These are phyloP conservation scores for Calcarisporium arbuscula DNA, from an alignment of 2,329 filamentous ascomycete species.

Conservation along the genomic window DNA sequence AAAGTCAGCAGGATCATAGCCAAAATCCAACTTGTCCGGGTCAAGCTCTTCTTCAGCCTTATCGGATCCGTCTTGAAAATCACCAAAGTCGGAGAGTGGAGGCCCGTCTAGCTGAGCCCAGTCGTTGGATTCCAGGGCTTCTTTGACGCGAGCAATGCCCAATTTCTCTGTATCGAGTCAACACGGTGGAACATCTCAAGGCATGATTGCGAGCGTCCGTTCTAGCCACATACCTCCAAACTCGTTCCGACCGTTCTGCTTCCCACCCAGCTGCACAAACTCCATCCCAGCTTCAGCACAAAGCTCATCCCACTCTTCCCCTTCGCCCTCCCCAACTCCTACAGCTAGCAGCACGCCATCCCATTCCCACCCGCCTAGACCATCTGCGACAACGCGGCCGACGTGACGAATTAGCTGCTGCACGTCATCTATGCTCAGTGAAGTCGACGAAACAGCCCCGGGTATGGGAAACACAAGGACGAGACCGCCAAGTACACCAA, in stretches of 20 bases:
- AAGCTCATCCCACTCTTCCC: constrained; percentile 56
- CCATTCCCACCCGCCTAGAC: constrained; percentile 56
- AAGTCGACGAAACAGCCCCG: too few relatives aligned
- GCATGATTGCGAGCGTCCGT: background rate
- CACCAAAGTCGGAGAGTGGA: constrained; percentile 22
- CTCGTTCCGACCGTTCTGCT: constrained; percentile 42
- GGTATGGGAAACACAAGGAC: constrained; percentile 34
- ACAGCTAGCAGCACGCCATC: constrained; percentile 58
- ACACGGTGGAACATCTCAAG: background rate
- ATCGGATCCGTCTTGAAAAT: constrained; percentile 20
- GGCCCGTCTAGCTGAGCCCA: constrained; percentile 39
- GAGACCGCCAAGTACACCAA: constrained; percentile 54
- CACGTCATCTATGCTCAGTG: constrained; percentile 14
- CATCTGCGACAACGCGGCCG: constrained; percentile 47
- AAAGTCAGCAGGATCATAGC: constrained; percentile 47
- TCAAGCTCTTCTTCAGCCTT: constrained; percentile 29
- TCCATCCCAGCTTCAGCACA: constrained; percentile 54
- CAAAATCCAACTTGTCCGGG: constrained; percentile 43
- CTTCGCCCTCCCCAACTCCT: constrained; percentile 41
- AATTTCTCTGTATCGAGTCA: constrained; percentile 40
- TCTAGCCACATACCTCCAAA: constrained; percentile 44
- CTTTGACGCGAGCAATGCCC: constrained; percentile 51
- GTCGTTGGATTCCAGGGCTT: constrained; percentile 61
- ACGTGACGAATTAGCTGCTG: constrained; percentile 44
- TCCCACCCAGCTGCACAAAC: constrained; percentile 48